Conservation (phyloP, 768 basidiomycete species). For the Crepidotus variabilis region DNA sequence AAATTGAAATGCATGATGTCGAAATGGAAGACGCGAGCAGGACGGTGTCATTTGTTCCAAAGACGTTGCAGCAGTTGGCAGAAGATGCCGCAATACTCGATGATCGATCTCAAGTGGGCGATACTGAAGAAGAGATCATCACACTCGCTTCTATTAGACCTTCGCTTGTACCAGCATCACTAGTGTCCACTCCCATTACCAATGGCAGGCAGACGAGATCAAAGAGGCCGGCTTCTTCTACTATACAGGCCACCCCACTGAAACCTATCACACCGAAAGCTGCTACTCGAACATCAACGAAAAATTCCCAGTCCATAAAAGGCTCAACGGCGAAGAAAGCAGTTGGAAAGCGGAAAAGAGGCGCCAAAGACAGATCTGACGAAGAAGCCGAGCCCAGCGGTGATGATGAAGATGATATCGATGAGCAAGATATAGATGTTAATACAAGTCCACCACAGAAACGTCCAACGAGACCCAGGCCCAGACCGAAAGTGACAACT, state of each 20-base stretch:
- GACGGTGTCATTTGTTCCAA: constrained; percentile 27
- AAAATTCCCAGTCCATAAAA: neutral
- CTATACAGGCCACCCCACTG: constrained; percentile 1
- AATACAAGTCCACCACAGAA: neutral
- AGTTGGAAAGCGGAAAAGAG: neutral
- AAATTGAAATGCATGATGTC: constrained; percentile 22
- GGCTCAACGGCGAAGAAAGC: neutral
- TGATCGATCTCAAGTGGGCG: neutral
- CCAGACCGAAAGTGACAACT: constrained; percentile 31
- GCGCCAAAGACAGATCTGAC: constrained; percentile 14
- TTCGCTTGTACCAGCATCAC: neutral
- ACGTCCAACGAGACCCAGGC: no score
- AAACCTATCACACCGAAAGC: constrained; percentile 2
- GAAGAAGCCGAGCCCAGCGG: constrained; percentile 21
- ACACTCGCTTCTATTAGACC: no score
- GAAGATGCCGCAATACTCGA: constrained; percentile 31
- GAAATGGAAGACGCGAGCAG: constrained; percentile 23
- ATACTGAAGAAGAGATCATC: no score
- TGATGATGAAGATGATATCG: constrained; percentile 14
- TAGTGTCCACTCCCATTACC: constrained; percentile 8
- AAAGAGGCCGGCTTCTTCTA: neutral
- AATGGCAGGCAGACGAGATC: constrained; percentile 8
- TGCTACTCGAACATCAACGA: constrained; percentile 5
- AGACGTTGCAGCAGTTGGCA: constrained; percentile 65
- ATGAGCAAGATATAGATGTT: constrained; percentile 11